Evolutionary conservation across 306 rosid genomes (phyloP).

Genomic region (Gastrolobium bilobum): DNA sequence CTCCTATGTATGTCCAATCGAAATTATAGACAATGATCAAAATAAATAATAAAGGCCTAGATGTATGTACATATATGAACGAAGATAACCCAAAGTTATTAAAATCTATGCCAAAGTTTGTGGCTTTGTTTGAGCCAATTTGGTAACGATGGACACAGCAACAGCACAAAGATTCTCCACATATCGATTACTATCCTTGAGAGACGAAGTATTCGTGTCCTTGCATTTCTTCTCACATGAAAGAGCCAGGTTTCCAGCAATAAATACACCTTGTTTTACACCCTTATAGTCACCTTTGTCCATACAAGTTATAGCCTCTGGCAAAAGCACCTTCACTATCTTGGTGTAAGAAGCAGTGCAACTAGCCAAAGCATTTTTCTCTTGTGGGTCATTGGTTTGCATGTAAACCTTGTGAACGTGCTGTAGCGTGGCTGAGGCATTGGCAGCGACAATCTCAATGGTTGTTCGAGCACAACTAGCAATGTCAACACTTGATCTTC

Average conservation of each 20-base stretch:
- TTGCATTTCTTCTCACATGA: neutral
- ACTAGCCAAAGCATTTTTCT: neutral
- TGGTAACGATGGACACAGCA: conserved; percentile 4
- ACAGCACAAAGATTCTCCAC: conserved; percentile 16
- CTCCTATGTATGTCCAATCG: no score
- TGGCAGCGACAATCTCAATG: neutral
- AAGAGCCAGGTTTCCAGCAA: neutral
- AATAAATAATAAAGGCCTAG: no score
- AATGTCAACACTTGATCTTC: neutral
- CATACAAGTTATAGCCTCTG: neutral
- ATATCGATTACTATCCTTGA: neutral
- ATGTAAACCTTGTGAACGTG: neutral
- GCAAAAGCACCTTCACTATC: neutral
- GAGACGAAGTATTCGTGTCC: neutral
- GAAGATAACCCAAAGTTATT: neutral
- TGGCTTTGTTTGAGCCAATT: neutral
- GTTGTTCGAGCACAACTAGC: neutral
- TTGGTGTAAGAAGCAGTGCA: neutral
- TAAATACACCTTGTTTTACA: neutral
- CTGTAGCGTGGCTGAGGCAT: neutral
- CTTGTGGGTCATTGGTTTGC: neutral
- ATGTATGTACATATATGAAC: no score
- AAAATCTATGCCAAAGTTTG: neutral
- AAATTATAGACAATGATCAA: no score
- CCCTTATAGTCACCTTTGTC: neutral